Evolutionary conservation across 305 asterid genomes (phyloP), one percentile per base, ranked within the genome.

Genomic region (Plantago lanceolata): DNA sequence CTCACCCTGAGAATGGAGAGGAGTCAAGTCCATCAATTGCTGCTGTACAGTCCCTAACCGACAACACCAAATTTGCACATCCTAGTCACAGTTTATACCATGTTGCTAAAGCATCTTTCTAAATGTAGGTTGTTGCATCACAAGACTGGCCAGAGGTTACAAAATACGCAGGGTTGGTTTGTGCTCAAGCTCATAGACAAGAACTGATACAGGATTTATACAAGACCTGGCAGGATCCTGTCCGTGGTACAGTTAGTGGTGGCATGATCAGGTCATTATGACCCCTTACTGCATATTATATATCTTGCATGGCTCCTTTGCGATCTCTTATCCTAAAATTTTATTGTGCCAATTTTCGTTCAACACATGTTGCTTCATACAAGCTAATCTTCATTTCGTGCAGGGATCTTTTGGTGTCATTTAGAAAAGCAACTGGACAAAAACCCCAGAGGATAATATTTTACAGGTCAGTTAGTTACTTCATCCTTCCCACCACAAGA

Each of bases 141-240:
- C 97, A 90, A 78, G 99, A 94, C 79, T 94, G 99, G 99, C 99
- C 99, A 0, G 97, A 94, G 79, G 96, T 94, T 69, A 94, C 99
- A 9, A 90, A 94, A 73, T 94, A 94, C 43, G 97, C 97, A 0
- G 99, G 97, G 17, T 75, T 90, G 66, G 99, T 94, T 61, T 94
- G 96, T 57, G 97, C 97, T 17, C 99, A 94, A 85, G 95, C 99
- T 79, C 99, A 94, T 67, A 78, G 99, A 62, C 99, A 94, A 69
- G 99, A 94, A 68, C 75, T 94, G 45, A 90, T 94, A 53, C 96
- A 94, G 75, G 99, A 94, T 78, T 70, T 94, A 74, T 94, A 88
- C 79, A 90, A 90, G 79, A 90, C 97, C 3, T 94, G 96, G 96
- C 88, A 90, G 3, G 99, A 94, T 72, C 96, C 99, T 17, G 86